Percentiles rank a stretch among this genome's conserved stretches.
Conservation (phyloP, 2,329 filamentous ascomycete species). For the Cadophora gregata region DNA sequence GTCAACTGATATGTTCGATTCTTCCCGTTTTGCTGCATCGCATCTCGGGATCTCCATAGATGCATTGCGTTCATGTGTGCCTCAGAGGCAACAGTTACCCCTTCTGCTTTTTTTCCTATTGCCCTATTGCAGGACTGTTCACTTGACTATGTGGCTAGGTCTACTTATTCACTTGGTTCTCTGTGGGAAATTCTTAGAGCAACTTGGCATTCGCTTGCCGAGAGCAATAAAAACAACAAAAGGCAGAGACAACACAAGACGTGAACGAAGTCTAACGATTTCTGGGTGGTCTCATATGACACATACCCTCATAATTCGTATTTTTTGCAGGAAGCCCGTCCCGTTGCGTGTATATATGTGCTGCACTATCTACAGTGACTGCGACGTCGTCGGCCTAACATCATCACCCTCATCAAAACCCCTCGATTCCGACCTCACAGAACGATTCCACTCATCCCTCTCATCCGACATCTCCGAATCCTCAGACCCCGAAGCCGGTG, state of each 20-base stretch:
- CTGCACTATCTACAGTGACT: constrained; percentile 21
- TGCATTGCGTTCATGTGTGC: background rate
- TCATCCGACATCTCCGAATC: constrained; percentile 33
- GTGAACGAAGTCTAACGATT: background rate
- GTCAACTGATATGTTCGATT: background rate
- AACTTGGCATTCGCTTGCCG: background rate
- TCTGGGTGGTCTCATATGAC: background rate
- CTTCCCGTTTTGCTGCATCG: background rate
- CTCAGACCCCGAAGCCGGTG: constrained; percentile 22
- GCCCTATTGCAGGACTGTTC: background rate
- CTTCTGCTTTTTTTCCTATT: background rate
- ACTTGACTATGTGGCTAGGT: background rate
- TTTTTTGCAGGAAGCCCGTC: constrained; percentile 27
- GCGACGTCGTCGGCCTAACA: constrained; percentile 20
- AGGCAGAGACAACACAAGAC: background rate
- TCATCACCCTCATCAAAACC: constrained; percentile 8
- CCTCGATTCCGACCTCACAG: constrained; percentile 20
- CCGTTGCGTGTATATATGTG: constrained; percentile 20
- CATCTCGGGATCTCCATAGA: background rate
- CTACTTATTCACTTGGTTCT: background rate
- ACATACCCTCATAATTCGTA: background rate
- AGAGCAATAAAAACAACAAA: background rate
- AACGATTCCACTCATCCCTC: constrained; percentile 27
- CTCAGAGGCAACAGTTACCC: background rate
- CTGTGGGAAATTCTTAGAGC: background rate